Base-by-base conservation (phyloP, 1,284 basidiomycete genomes). In the Exsudoporus floridanus region DNA sequence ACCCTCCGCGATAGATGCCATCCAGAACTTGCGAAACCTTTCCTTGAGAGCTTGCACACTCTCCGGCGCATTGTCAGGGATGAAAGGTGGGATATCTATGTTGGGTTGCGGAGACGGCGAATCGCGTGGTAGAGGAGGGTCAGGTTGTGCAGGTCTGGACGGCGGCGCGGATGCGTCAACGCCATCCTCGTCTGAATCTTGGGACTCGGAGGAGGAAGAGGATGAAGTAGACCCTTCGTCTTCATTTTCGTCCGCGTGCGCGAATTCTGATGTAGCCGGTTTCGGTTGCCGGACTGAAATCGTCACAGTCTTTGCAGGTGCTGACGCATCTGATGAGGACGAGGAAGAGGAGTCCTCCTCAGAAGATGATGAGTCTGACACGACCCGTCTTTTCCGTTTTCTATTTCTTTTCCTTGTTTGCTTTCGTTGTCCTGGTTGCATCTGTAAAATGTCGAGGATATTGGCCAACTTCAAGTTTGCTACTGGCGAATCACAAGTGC, bases 1-100 rank as follows among this genome's bases (percentile, higher is more conserved):
- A 16, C 81, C 87, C 66, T 91, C 88, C 1, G 84, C 88, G 5
- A 91, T 77, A 3, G 83, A 81, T 4, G 80, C 70, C 87, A 92
- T 90, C 88, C 88, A 92, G 64, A 91, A 90, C 64, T 84, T 84
- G 50, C 82, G 73, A 63, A 91, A 91, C 38, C 76, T 80, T 27
- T 80, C 80, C 58, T 81, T 83, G 60, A 91, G 63, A 3, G 68
- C 65, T 42, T 79, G 69, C 53, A 89, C 84, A 33, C 74, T 70
- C 51, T 74, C 64, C 27, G 67, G 67, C 10, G 70, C 60, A 9
- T 72, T 69, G 30, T 55, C 54, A 0, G 75, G 65, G 6, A 84
- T 61, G 60, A 87, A 86, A 2, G 82, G 72, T 0, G 80, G 80
- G 12, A 84, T 70, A 10, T 73, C 61, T 12, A 49, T 43, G 19